Conservation (phyloP, 2,329 filamentous ascomycete genomes). For the Arthrobotrys pseudoclavata region DNA sequence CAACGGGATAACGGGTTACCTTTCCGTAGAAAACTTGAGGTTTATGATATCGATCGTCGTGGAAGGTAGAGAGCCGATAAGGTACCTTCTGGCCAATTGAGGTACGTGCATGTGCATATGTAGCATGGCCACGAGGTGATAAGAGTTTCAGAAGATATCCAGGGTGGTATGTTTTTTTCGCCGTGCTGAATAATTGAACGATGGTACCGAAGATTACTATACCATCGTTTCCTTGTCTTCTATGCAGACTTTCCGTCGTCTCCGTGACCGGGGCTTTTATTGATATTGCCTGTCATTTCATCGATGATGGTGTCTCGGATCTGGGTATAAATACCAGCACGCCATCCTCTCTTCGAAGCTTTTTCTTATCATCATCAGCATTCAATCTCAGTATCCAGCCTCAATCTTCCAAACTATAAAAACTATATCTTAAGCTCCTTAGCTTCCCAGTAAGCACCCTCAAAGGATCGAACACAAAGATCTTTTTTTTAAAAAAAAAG, state of each 20-base stretch:
- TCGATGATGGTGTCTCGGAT: slow-evolving; percentile 8
- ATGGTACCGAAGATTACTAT: slow-evolving; percentile 33
- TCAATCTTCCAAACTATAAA: slow-evolving; percentile 17
- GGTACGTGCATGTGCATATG: background rate
- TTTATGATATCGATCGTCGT: slow-evolving; percentile 1
- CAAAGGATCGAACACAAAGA: background rate
- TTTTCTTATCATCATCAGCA: slow-evolving; percentile 17
- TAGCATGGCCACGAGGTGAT: background rate
- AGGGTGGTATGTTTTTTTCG: background rate
- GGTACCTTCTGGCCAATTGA: background rate
- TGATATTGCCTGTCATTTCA: background rate
- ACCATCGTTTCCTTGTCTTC: slow-evolving; percentile 14
- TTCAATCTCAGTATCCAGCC: slow-evolving; percentile 21
- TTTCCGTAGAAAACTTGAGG: slow-evolving; percentile 8
- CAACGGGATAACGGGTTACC: slow-evolving; percentile 17
- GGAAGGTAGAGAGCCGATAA: background rate
- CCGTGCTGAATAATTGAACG: slow-evolving; percentile 17
- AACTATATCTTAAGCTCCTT: slow-evolving; percentile 16
- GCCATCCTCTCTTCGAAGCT: slow-evolving; percentile 12
- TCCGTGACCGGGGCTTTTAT: background rate
- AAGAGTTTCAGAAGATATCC: background rate
- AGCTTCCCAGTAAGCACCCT: slow-evolving; percentile 15
- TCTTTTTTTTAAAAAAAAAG: no score
- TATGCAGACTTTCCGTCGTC: slow-evolving; percentile 3
- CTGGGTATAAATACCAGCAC: slow-evolving; percentile 15